phyloP scores from a whole-genome alignment of 768 basidiomycete species.

The Pulveroboletus sp. region DNA sequence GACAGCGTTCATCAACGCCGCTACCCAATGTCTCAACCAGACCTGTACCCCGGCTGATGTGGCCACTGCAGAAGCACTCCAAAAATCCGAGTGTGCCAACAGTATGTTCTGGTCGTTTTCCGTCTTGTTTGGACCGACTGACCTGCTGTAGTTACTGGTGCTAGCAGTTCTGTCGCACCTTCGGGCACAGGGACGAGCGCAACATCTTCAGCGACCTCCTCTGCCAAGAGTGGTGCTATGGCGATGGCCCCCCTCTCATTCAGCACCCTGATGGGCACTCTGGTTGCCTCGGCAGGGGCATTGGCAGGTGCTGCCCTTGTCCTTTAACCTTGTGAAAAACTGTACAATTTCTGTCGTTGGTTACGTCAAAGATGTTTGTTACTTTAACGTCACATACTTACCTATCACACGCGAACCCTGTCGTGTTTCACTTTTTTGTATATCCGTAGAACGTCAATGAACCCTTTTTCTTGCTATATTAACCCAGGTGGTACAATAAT shows the following conservation, averaged over 20 bases:
- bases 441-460: too few species aligned
- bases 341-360: not conserved
- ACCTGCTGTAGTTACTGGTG: not conserved
- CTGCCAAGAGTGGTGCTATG: constrained; percentile 16
- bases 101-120: constrained; percentile 4
- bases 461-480: too few species aligned
- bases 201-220: not conserved
- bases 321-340: constrained; percentile 8
- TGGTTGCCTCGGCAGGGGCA: constrained; percentile 25
- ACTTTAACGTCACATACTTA: too few species aligned
- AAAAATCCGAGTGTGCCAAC: constrained; percentile 32
- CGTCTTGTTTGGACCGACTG: not conserved
- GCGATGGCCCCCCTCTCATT: constrained; percentile 15
- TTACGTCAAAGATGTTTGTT: not conserved
- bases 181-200: not conserved
- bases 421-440: too few species aligned
- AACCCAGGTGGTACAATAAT: too few species aligned
- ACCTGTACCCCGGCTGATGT: constrained; percentile 35
- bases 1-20: constrained; percentile 30
- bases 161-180: not conserved
- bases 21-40: constrained; percentile 30
- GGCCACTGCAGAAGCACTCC: constrained; percentile 29
- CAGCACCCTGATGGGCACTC: constrained; percentile 14
- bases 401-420: too few species aligned
- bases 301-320: constrained; percentile 25